Evolutionary conservation across 176 grass and related monocot genomes (phyloP).

Genomic region (Oryza glaberrima): DNA sequence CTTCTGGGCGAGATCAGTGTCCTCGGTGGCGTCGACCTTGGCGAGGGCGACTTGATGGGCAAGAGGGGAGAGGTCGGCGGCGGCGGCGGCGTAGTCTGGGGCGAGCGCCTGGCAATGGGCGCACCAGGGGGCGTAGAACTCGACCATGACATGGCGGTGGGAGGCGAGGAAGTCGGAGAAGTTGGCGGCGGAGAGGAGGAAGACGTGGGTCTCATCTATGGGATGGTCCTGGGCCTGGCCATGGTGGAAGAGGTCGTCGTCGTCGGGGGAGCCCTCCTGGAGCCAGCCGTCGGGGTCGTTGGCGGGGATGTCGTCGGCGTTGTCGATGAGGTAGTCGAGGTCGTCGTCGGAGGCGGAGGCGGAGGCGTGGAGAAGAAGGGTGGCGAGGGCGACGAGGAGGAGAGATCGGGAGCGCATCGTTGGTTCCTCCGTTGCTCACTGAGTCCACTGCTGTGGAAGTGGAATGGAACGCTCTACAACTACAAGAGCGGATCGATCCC

Average conservation of each 20-base stretch:
- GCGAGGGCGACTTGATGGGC: conserved; percentile 62
- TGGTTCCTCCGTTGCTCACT: too few relatives aligned
- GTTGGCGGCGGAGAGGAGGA: conserved; percentile 67
- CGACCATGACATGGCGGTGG: conserved; percentile 76
- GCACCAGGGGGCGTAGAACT: conserved; percentile 99
- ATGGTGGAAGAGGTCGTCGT: conserved; percentile 41
- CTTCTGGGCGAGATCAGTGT: conserved; percentile 71
- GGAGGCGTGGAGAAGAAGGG: background rate
- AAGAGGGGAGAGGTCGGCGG: conserved; percentile 47
- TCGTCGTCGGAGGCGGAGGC: conserved; percentile 36
- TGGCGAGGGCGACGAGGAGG: background rate
- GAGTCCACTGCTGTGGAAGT: too few relatives aligned
- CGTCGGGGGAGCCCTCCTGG: conserved; percentile 23
- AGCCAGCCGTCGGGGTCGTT: conserved; percentile 47
- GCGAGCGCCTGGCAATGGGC: conserved; percentile 84
- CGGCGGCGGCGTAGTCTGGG: conserved; percentile 78
- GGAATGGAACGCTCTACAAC: too few relatives aligned
- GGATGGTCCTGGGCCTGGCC: conserved; percentile 2
- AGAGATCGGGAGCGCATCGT: background rate
- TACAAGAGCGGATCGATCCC: too few relatives aligned
- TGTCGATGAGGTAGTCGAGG: conserved; percentile 41
- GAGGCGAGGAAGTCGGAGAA: conserved; percentile 72
- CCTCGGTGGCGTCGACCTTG: conserved; percentile 92
- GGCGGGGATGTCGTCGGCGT: conserved; percentile 31
- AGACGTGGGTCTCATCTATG: conserved; percentile 76